Conservation (phyloP, 495 filamentous ascomycete species). For the Parathielavia hyrcaniae region DNA sequence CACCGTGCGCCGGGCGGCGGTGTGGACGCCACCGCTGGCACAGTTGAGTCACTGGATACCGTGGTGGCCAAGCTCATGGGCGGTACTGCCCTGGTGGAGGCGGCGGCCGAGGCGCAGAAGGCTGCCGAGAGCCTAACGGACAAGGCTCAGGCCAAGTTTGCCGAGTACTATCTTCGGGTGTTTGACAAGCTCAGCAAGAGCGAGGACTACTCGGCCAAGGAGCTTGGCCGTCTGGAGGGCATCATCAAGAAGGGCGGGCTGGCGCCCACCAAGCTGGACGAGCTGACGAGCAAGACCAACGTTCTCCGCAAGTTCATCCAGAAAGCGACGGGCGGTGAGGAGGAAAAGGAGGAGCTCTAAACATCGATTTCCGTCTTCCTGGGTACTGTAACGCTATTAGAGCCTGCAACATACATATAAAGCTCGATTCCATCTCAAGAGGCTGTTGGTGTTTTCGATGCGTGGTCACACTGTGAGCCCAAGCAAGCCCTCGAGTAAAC, state of each 20-base stretch:
- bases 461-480: background rate
- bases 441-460: background rate
- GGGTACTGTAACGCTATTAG: background rate
- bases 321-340: conserved; percentile 35
- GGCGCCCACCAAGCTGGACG: conserved; percentile 80
- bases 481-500: too few species aligned
- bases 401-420: conserved; percentile 2
- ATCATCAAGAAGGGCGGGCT: conserved; percentile 81
- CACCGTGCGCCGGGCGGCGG: conserved; percentile 78
- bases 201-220: conserved; percentile 75
- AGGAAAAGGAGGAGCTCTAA: conserved; percentile 77
- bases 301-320: conserved; percentile 72
- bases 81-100: conserved; percentile 50
- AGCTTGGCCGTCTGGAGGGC: conserved; percentile 70
- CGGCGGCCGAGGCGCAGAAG: conserved; percentile 62
- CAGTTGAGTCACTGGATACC: conserved; percentile 66
- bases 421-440: background rate
- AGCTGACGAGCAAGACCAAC: conserved; percentile 79
- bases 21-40: conserved; percentile 73
- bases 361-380: background rate
- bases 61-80: conserved; percentile 61
- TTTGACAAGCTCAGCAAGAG: conserved; percentile 75
- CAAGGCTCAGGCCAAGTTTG: conserved; percentile 58
- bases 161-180: conserved; percentile 90
- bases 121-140: conserved; percentile 60